Evolutionary conservation across 1,284 basidiomycete species (phyloP).

Genomic region (Apiotrichum laibachii): DNA sequence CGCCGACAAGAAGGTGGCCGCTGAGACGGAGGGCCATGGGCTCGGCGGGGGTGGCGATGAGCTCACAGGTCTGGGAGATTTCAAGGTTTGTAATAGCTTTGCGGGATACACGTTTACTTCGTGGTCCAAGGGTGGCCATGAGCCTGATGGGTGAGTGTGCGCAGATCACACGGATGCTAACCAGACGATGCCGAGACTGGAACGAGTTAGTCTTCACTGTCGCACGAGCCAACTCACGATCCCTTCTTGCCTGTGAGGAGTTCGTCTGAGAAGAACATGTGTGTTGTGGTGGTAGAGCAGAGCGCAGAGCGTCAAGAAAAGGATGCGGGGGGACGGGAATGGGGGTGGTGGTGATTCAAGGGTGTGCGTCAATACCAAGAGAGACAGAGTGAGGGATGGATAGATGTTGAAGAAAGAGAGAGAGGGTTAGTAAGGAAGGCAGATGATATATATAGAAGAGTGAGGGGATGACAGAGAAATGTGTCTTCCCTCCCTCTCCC

Average conservation of each 20-base stretch:
- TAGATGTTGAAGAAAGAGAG: not conserved
- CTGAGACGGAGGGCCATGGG: constrained; percentile 79
- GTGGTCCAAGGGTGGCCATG: constrained; percentile 79
- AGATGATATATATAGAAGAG: not conserved
- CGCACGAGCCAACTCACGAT: constrained; percentile 28
- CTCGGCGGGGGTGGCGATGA: constrained; percentile 76
- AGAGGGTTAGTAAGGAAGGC: not conserved
- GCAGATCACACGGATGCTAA: constrained; percentile 10
- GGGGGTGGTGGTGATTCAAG: too few species aligned
- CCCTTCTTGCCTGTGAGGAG: constrained; percentile 41
- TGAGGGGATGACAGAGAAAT: not conserved
- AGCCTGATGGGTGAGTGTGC: constrained; percentile 58
- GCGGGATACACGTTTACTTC: constrained; percentile 74
- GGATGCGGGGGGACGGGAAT: not conserved
- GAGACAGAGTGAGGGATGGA: too few species aligned
- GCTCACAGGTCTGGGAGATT: constrained; percentile 70
- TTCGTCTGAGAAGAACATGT: constrained; percentile 46
- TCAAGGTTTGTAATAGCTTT: constrained; percentile 75
- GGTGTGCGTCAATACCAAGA: too few species aligned
- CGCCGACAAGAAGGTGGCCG: constrained; percentile 80
- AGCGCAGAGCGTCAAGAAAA: not conserved
- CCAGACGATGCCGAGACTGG: constrained; percentile 46
- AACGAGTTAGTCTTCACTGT: not conserved
- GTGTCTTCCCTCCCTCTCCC: not conserved
- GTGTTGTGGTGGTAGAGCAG: not conserved